Evolutionary conservation across 1,284 basidiomycete species (phyloP), one percentile per base, ranked within the genome.

Genomic region (Ceratobasidium theobromae): DNA sequence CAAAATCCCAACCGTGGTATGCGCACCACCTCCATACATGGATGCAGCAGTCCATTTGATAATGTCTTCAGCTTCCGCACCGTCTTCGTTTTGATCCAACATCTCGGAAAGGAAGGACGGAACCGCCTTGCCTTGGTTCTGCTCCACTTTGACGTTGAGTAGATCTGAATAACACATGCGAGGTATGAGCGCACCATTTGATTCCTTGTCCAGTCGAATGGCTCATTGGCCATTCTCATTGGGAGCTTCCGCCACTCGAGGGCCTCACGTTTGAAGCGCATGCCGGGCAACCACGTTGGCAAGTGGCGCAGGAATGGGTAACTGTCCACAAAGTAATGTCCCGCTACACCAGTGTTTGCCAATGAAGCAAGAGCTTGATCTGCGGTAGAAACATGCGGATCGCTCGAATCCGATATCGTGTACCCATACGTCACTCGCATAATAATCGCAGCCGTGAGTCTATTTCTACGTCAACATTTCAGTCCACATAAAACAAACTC

Each of bases 201-300:
- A 3, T 49, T 25, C 4, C n/a, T 48, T 9, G 57, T 38, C 57
- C 57, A 60, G 2, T 60, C 12, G 28, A 27, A 60, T 1, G 57
- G 57, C 18, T 6, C 11, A 2, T 38, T 40, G 30, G 11, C 32
- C 57, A 49, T 60, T 3, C 30, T 35, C 1, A 33, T 5, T 3
- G 21, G 12, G 28, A 43, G 46, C 12, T 38, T 11, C 12, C 32
- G 27, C 16, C 33, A 35, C n/a, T 48, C 27, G 18, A 49, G 14
- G 6, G 21, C 28, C 16, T 53, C 16, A 4, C 27, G 38, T 38
- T 68, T 68, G 40, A 62, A 68, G 4, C 38, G 16, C 52, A 64
- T 64, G 8, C 67, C 58, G 8, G 67, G 67, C 14, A 68, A 16
- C 67, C 67, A 68, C 8, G 45, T 35, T n/a, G 67, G 67, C 3